Percentiles rank a stretch among this genome's conserved stretches.
Conservation (phyloP, 202 grass and related monocot species). For the Saccharum hybrid region DNA sequence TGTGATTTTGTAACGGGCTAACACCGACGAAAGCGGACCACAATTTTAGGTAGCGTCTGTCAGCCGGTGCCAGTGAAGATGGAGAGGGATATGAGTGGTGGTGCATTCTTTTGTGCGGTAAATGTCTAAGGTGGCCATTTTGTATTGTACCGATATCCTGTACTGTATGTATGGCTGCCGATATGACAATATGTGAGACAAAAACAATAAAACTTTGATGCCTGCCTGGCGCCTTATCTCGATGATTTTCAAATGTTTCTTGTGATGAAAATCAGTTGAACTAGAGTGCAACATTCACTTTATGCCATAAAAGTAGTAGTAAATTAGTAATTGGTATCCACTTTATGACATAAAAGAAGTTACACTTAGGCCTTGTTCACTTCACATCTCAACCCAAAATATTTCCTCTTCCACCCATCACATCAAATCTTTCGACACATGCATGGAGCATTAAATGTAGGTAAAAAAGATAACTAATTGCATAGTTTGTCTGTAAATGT, state of each 20-base stretch:
- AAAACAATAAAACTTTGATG: constrained; percentile 41
- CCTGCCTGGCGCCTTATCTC: background rate
- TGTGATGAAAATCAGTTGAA: background rate
- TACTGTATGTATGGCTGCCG: constrained; percentile 44
- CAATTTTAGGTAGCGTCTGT: no score
- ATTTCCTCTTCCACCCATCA: no score
- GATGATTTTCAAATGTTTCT: background rate
- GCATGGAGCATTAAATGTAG: no score
- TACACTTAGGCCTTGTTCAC: no score
- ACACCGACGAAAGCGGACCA: no score
- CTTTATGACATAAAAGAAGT: background rate
- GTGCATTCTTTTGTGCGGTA: constrained; percentile 52
- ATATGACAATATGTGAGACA: constrained; percentile 38
- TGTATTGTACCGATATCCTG: constrained; percentile 56
- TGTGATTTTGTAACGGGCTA: no score
- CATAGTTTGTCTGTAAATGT: no score
- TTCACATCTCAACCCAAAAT: no score
- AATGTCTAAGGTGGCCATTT: constrained; percentile 40
- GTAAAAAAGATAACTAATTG: no score
- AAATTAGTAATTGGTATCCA: background rate
- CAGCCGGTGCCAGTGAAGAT: constrained; percentile 24
- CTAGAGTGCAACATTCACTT: background rate
- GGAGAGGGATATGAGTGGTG: constrained; percentile 24
- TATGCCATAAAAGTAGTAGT: background rate
- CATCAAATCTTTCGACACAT: no score